Conservation (phyloP, 345 rosid species). For the Citrus sinensis region DVS_A1.0 CM039166.1:10846001-10846500, state of each 20-base stretch:
- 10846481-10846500: slow-evolving; percentile 86
- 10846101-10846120: slow-evolving; percentile 23
- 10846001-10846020: slow-evolving; percentile 32
- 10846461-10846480: slow-evolving; percentile 95
- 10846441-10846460: slow-evolving; percentile 99
- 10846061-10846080: slow-evolving; percentile 21
- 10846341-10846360: slow-evolving; percentile 95
- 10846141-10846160: slow-evolving; percentile 37
- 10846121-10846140: slow-evolving; percentile 11
- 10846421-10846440: slow-evolving; percentile 67
- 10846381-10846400: slow-evolving; percentile 88
- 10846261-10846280: slow-evolving; percentile 89
- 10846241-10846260: slow-evolving; percentile 55
- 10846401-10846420: slow-evolving; percentile 94
- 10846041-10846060: slow-evolving; percentile 24
- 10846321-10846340: slow-evolving; percentile 84
- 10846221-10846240: slow-evolving; percentile 50
- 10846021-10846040: slow-evolving; percentile 23
- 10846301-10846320: slow-evolving; percentile 80
- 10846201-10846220: slow-evolving; percentile 69
- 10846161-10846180: slow-evolving; percentile 63
- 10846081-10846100: slow-evolving; percentile 28
- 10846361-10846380: slow-evolving; percentile 81
- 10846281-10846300: slow-evolving; percentile 95
- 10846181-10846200: slow-evolving; percentile 50